Evolutionary conservation across 1,139 yeast species (phyloP).

Genomic region (Yamadazyma sp.): DNA sequence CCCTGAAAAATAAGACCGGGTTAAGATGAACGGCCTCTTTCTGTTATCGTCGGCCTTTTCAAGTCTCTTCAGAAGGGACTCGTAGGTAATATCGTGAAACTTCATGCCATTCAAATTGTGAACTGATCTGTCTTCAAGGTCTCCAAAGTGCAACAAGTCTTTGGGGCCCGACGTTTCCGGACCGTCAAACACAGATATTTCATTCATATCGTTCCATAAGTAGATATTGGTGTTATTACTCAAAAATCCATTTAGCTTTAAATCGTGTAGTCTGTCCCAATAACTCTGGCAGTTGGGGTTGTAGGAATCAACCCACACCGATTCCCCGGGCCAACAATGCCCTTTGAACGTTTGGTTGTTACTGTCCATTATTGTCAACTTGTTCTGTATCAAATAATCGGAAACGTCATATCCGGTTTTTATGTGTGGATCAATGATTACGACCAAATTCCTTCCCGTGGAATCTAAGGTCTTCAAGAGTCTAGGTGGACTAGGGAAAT

Average conservation of each 20-base stretch:
- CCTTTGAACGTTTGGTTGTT: conserved; percentile 59
- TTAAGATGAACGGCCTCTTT: conserved; percentile 82
- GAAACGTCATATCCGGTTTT: conserved; percentile 70
- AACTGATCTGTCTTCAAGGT: conserved; percentile 86
- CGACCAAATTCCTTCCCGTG: conserved; percentile 78
- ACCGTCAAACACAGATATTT: conserved; percentile 92
- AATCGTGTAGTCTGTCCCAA: conserved; percentile 52
- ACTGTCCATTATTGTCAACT: conserved; percentile 41
- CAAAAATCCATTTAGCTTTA: conserved; percentile 39
- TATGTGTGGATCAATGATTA: conserved; percentile 90
- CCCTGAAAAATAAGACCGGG: conserved; percentile 86
- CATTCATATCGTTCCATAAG: conserved; percentile 98
- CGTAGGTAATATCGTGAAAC: conserved; percentile 76
- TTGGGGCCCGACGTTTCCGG: conserved; percentile 91
- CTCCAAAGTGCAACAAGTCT: conserved; percentile 73
- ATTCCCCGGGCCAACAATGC: conserved; percentile 98
- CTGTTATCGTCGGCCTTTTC: conserved; percentile 30
- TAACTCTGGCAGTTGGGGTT: conserved; percentile 58
- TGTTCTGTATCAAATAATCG: conserved; percentile 42
- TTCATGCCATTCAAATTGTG: conserved; percentile 85
- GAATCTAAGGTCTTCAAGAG: conserved; percentile 66
- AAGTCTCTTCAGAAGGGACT: conserved; percentile 58
- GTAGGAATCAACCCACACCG: conserved; percentile 88
- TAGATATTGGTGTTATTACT: conserved; percentile 62
- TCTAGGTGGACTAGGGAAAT: conserved; percentile 71